Conservation (phyloP, 2,329 filamentous ascomycete genomes). For the Iodosphaeria phyllophila region DNA sequence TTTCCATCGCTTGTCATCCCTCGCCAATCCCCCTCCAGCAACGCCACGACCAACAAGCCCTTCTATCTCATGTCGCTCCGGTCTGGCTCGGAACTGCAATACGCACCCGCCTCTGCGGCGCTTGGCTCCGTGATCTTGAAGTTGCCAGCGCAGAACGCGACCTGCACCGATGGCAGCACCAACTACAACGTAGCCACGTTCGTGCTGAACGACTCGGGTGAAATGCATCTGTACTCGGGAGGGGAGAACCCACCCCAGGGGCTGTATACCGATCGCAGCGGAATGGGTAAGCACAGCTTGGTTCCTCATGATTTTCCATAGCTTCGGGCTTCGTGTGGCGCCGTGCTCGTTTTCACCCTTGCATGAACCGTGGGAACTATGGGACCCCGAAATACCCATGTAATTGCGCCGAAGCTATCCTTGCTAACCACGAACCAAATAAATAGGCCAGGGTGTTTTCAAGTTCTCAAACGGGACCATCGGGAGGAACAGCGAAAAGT, state of each 20-base stretch:
- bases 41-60: conserved; percentile 9
- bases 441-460: conserved; percentile 29
- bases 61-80: conserved; percentile 32
- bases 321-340: no score
- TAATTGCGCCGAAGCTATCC: no score
- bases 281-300: conserved; percentile 27
- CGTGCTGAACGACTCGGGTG: conserved; percentile 19
- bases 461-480: conserved; percentile 35
- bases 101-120: conserved; percentile 23
- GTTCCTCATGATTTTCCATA: no score
- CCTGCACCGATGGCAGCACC: conserved; percentile 22
- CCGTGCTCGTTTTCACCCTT: no score
- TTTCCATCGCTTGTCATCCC: conserved; percentile 18
- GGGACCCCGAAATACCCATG: no score
- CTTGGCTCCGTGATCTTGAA: conserved; percentile 23
- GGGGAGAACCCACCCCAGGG: conserved; percentile 23
- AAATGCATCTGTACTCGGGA: conserved; percentile 28
- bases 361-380: no score
- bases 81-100: conserved; percentile 29
- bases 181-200: conserved; percentile 27
- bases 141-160: conserved; percentile 23
- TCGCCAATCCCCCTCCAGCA: conserved; percentile 14
- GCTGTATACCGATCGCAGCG: conserved; percentile 34
- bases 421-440: conserved; percentile 1
- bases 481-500: conserved; percentile 24